Evolutionary conservation across 495 filamentous ascomycete species (phyloP).

Genomic region (Penicillium flavigenum): DNA sequence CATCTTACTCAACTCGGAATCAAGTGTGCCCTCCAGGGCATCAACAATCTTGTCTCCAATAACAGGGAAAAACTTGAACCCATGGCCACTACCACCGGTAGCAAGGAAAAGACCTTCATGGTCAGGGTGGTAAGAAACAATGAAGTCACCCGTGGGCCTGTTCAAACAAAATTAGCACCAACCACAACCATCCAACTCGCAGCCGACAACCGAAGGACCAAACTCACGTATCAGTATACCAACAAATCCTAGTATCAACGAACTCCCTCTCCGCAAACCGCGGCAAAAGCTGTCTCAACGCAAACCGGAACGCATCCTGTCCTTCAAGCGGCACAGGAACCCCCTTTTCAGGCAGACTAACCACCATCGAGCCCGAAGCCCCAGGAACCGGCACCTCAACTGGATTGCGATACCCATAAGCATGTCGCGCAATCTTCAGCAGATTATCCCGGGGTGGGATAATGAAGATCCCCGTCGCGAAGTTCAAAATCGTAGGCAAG

Average conservation of each 20-base stretch:
- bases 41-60: constrained; percentile 76
- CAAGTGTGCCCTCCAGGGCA: constrained; percentile 57
- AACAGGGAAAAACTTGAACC: constrained; percentile 85
- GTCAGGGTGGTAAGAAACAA: constrained; percentile 72
- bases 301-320: constrained; percentile 57
- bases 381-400: constrained; percentile 41
- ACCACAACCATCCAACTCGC: not conserved
- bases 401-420: constrained; percentile 78
- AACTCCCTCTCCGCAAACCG: constrained; percentile 64
- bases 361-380: constrained; percentile 33
- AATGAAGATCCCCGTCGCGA: constrained; percentile 77
- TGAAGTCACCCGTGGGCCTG: constrained; percentile 69
- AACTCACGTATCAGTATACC: constrained; percentile 80
- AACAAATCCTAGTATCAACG: constrained; percentile 71
- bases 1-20: constrained; percentile 56
- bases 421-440: constrained; percentile 81
- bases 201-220: not conserved
- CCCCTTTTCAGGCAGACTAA: constrained; percentile 41
- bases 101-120: constrained; percentile 71
- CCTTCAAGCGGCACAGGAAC: constrained; percentile 58
- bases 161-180: constrained; percentile 6
- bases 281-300: constrained; percentile 62
- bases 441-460: constrained; percentile 71
- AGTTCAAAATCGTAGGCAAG: constrained; percentile 76
- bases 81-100: constrained; percentile 84